Evolutionary conservation across 768 basidiomycete species (phyloP), one percentile per base, ranked within the genome.

Genomic region (Postia placenta): DNA sequence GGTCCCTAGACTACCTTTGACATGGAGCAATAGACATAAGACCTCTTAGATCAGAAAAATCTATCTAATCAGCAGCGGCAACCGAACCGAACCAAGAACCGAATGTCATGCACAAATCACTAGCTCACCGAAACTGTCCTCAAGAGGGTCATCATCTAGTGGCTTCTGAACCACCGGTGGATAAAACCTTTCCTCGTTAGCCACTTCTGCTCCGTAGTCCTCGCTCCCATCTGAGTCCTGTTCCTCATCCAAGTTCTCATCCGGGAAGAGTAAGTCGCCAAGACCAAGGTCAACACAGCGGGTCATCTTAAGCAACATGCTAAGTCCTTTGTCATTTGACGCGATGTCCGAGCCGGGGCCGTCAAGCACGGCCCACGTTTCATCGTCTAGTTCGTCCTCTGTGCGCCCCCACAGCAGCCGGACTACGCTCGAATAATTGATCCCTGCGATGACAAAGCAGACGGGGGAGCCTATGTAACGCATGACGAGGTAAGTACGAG

Each of bases 231-330:
- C 15, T 12, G 36, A 12, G n/a, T 26, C 43, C 19, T 22, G 11
- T n/a, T 47, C 54, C 43, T 45, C 51, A 38, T 57, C 61, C 2
- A 60, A 3, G 4, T 57, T 60, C 23, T 63, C 25, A 17, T 63
- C 64, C 0, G 65, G 64, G 43, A 67, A 61, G 53, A 67, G 64
- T 12, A 89, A 60, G 63, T 88, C 84, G 19, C 73, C 83, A 11
- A 90, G 71, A 0, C 85, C 87, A 50, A 89, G 67, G 65, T 90
- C 87, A 50, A 80, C 73, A 33, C 88, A 67, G 40, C 87, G 72
- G 19, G 85, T 83, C 87, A 90, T 88, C 60, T 78, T 80, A 39
- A 89, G 74, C 7, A 89, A 64, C 75, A 87, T 74, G 19, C 81
- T 71, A 24, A 90, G 67, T 1, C 69, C 70, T 4, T 67, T 60